A percentile compares a stretch with the other conserved stretches of the same genome.
Evolutionary conservation across 176 grass and related monocot species (phyloP).

Genomic region (Urochloa ruziziensis): DNA sequence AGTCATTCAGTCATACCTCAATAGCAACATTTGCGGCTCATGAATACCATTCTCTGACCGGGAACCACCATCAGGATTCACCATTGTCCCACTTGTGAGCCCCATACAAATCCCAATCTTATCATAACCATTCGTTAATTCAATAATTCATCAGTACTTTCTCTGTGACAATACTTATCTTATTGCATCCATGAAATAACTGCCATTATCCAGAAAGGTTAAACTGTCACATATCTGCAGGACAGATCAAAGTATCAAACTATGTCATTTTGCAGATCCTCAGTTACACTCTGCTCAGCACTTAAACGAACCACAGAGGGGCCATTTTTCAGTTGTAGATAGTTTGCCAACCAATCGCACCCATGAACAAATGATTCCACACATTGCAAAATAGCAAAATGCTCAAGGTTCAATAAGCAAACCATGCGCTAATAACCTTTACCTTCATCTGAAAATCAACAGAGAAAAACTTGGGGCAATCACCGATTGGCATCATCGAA

Average conservation of each 20-base stretch:
- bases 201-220: background rate
- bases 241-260: slow-evolving; percentile 11
- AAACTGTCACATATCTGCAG: background rate
- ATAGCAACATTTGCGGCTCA: background rate
- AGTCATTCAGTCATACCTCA: background rate
- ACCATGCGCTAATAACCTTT: background rate
- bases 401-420: background rate
- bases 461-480: too few relatives aligned
- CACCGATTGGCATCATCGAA: slow-evolving; percentile 48
- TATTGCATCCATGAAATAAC: background rate
- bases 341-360: background rate
- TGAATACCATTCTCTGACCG: background rate
- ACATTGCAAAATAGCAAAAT: background rate
- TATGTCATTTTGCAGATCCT: background rate
- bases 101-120: background rate
- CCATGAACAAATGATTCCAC: background rate
- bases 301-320: background rate
- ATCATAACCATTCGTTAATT: background rate
- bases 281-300: background rate
- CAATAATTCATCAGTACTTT: background rate
- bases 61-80: background rate
- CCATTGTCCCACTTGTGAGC: background rate
- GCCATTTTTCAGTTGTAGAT: slow-evolving; percentile 3
- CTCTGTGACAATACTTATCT: background rate
- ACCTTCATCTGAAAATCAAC: background rate